Base-by-base conservation (phyloP, 2,329 filamentous ascomycete species). In the Paracoccidioides lutzii region DNA sequence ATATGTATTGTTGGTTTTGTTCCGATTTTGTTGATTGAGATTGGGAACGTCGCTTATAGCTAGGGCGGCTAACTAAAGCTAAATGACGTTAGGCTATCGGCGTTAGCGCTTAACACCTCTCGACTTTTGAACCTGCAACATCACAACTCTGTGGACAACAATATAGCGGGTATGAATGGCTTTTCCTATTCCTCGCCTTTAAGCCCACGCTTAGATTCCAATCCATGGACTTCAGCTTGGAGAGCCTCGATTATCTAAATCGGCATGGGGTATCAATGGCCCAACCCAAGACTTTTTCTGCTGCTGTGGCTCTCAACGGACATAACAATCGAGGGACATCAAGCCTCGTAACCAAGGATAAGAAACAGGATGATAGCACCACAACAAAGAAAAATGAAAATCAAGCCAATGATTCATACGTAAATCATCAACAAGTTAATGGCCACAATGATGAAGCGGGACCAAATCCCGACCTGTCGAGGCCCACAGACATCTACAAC, bases 401-500 rank as follows among this genome's bases (percentile, higher is more conserved):
- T 9, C 40, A 33, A 40, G 32, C 37, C 9, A 41, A 35, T 30
- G 51, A 45, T 52, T 37, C 32, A n/a, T 37, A 38, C 55, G 40
- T 30, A 37, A 38, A 46, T 12, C 32, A 54, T 14, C 35, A 22
- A 33, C 40, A 28, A 42, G 9, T 28, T 28, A 50, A 46, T 30
- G 51, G 60, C 56, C 60, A 61, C 59, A 61, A 60, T 58, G 56
- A 49, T 55, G 30, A 15, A 22, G 6, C 32, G 22, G 22, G 22
- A 33, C 15, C 50, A 57, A 46, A 54, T 37, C 33, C 33, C 33
- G 15, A 50, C 33, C 46, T 7, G 32, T 28, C 7, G 30, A 48
- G 6, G 32, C 58, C 46, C 9, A 14, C 63, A 40, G 67, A 71
- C 65, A 77, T 93, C 66, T 82, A 82, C 73, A 80, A 84, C 74